A percentile compares a stretch with the other conserved stretches of the same genome.
phyloP scores from a whole-genome alignment of 805 yeast genomes.

The Isabelozyma rhagii region DNA sequence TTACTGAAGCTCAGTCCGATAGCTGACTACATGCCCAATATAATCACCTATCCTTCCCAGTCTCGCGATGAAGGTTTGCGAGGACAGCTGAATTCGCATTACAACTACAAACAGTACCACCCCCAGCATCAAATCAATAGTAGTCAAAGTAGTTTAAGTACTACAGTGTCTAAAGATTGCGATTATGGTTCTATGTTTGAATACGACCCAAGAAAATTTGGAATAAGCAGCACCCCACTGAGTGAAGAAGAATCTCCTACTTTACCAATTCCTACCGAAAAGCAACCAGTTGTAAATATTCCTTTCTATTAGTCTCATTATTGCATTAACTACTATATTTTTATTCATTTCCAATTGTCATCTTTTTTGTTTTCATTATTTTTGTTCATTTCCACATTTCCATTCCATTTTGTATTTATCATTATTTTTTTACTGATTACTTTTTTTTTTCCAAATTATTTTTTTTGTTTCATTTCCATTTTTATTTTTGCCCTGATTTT shows the following conservation, averaged over 20 bases:
- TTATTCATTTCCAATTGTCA: neutral
- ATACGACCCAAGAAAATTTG: constrained; percentile 17
- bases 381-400: neutral
- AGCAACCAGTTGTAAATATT: neutral
- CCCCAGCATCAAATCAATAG: constrained; percentile 15
- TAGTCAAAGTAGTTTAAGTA: constrained; percentile 26
- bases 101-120: constrained; percentile 1
- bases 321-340: neutral
- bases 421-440: no score
- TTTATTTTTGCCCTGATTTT: no score
- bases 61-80: neutral
- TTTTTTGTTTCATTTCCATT: neutral
- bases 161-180: constrained; percentile 14
- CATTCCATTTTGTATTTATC: neutral
- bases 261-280: constrained; percentile 2
- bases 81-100: constrained; percentile 1
- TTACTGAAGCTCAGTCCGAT: constrained; percentile 1
- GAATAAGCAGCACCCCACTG: constrained; percentile 27
- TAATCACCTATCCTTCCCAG: neutral
- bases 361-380: no score
- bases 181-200: constrained; percentile 18
- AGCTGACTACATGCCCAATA: neutral
- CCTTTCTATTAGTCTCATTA: neutral
- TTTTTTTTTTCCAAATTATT: no score
- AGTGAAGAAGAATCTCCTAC: constrained; percentile 25